Evolutionary conservation across 306 rosid genomes (phyloP).

Genomic region (Leucaena leucocephala): DNA sequence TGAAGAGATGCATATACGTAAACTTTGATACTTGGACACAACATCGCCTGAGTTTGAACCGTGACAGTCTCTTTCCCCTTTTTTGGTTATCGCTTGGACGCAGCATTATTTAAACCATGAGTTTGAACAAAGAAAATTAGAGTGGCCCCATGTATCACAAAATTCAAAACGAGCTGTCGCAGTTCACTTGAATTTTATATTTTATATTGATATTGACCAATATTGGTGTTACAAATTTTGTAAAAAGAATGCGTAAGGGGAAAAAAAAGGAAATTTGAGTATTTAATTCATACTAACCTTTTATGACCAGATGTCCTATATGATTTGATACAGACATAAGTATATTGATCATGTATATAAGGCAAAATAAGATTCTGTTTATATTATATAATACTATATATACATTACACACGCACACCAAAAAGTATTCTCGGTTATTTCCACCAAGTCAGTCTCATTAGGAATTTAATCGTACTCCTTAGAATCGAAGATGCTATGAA

Average conservation of each 20-base stretch:
- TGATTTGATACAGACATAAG: background rate
- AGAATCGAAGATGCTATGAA: background rate
- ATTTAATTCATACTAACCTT: background rate
- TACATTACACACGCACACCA: background rate
- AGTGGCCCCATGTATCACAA: too few relatives aligned
- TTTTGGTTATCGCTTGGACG: too few relatives aligned
- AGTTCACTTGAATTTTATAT: background rate
- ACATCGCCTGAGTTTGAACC: too few relatives aligned
- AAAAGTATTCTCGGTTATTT: background rate
- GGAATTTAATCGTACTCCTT: background rate
- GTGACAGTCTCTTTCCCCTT: too few relatives aligned
- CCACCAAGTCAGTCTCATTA: background rate
- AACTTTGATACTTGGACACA: background rate
- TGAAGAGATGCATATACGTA: background rate
- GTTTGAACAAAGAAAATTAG: too few relatives aligned
- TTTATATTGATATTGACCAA: background rate
- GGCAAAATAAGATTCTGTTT: background rate
- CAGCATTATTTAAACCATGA: too few relatives aligned
- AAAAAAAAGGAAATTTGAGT: background rate
- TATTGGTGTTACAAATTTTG: background rate
- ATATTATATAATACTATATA: background rate
- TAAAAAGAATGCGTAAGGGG: too few relatives aligned
- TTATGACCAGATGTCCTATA: background rate
- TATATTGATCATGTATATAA: background rate
- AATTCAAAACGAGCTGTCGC: background rate